These are phyloP conservation scores for Umbelopsis sp. DNA, from an alignment of 192 early-diverging fungal genomes.

Conservation along the genomic window DNA sequence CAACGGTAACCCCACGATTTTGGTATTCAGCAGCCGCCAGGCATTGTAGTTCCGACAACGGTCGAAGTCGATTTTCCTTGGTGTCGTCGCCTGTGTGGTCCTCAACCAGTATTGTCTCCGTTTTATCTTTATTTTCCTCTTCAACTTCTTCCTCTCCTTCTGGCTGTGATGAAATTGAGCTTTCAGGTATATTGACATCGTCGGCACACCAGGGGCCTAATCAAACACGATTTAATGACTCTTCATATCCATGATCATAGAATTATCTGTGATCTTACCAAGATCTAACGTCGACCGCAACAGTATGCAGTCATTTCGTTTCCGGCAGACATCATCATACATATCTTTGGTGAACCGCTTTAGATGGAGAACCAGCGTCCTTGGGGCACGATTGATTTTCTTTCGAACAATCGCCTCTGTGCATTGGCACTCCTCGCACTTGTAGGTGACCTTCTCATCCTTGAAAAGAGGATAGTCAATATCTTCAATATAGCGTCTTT, in stretches of 20 bases:
- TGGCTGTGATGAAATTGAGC: background rate
- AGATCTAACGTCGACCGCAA: background rate
- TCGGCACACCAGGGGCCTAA: background rate
- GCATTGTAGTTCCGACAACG: slow-evolving; percentile 1
- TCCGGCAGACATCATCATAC: slow-evolving; percentile 1
- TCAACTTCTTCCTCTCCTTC: background rate
- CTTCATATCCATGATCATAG: background rate
- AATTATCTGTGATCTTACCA: background rate
- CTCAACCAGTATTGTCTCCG: no score
- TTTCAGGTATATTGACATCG: background rate
- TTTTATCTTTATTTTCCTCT: no score
- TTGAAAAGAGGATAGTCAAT: background rate
- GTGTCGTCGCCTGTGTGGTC: background rate
- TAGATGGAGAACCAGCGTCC: slow-evolving; percentile 15
- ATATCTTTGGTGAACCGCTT: slow-evolving; percentile 18
- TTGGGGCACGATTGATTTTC: background rate
- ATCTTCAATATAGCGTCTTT: background rate
- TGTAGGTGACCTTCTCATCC: slow-evolving; percentile 20
- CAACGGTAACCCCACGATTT: background rate
- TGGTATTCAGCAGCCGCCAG: background rate
- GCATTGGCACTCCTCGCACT: slow-evolving; percentile 18
- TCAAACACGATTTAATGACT: background rate
- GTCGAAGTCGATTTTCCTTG: background rate
- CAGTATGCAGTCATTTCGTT: background rate
- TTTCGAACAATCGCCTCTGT: slow-evolving; percentile 7